phyloP scores from a whole-genome alignment of 129 eudicot species.

The Pseudognaphalium luteoalbum region DNA sequence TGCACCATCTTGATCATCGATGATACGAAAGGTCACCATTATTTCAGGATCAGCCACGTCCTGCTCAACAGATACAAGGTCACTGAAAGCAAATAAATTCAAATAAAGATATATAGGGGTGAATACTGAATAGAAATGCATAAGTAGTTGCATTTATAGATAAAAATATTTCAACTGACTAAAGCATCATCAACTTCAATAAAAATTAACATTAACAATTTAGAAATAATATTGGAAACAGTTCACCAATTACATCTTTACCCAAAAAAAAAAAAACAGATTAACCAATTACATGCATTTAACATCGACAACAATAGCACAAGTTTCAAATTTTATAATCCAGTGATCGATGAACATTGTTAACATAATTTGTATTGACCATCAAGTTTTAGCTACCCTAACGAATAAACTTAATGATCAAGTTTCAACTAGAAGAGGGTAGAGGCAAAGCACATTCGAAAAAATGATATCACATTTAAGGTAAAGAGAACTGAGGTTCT shows the following conservation, averaged over 20 bases:
- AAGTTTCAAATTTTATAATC: neutral
- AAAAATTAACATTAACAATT: neutral
- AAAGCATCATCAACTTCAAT: neutral
- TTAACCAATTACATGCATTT: neutral
- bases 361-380: too few relatives aligned
- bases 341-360: neutral
- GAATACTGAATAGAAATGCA: too few relatives aligned
- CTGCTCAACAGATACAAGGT: slow-evolving; percentile 34
- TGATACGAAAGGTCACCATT: slow-evolving; percentile 58
- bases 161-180: neutral
- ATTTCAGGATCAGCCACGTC: slow-evolving; percentile 49
- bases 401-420: too few relatives aligned
- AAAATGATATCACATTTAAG: neutral
- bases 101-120: neutral
- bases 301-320: neutral
- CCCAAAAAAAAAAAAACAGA: too few relatives aligned
- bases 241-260: too few relatives aligned
- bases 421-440: neutral
- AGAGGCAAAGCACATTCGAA: neutral
- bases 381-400: too few relatives aligned
- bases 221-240: neutral
- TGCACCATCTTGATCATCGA: slow-evolving; percentile 64
- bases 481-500: neutral
- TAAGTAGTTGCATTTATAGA: neutral
- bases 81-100: neutral